These are phyloP conservation scores for Penicillium samsonianum DNA, from an alignment of 495 filamentous ascomycete genomes.

Conservation along the genomic window DNA sequence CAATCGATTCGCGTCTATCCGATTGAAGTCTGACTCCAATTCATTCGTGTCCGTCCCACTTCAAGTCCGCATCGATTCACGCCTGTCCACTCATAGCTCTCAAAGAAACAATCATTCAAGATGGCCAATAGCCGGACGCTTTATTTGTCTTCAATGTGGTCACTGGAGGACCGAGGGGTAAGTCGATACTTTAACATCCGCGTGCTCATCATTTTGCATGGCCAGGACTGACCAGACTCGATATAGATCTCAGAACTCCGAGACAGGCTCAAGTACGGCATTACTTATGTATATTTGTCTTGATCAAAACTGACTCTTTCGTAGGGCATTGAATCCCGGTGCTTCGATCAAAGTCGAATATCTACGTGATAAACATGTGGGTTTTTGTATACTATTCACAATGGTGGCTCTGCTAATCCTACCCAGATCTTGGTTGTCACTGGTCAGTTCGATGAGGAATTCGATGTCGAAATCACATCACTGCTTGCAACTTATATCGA, in stretches of 20 bases:
- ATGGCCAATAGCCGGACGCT: background rate
- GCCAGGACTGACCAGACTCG: background rate
- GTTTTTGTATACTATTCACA: background rate
- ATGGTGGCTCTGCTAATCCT: background rate
- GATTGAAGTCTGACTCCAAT: background rate
- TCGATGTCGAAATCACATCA: conserved; percentile 3
- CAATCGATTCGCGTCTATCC: background rate
- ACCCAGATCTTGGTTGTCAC: background rate
- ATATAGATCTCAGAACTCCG: conserved; percentile 1
- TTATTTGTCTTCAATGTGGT: background rate
- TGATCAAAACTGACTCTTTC: background rate
- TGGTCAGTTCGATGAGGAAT: background rate
- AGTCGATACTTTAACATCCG: background rate
- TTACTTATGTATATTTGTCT: background rate
- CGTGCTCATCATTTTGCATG: background rate
- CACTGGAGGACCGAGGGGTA: background rate
- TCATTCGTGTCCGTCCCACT: background rate
- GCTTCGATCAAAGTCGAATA: background rate
- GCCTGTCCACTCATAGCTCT: background rate
- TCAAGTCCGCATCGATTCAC: background rate
- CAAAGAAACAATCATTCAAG: background rate
- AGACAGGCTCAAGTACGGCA: background rate
- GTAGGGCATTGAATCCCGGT: background rate
- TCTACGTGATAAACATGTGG: background rate
- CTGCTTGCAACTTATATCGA: conserved; percentile 25